Evolutionary conservation across 768 basidiomycete species (phyloP).

Genomic region (Kwoniella botswanensis): DNA sequence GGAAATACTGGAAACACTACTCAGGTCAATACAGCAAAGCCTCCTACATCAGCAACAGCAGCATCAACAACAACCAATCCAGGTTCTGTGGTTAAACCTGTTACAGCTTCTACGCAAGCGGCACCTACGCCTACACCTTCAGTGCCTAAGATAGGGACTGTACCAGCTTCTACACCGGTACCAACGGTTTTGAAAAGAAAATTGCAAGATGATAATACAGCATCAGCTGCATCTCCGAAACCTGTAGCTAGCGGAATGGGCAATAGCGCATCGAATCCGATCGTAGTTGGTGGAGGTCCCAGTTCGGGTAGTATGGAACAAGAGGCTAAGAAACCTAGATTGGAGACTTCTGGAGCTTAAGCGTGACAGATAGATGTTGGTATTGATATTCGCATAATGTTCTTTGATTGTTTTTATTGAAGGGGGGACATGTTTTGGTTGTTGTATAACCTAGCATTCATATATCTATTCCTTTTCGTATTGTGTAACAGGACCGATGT

Average conservation of each 20-base stretch:
- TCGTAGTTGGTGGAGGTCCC: not conserved
- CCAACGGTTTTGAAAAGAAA: slow-evolving; percentile 13
- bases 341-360: slow-evolving; percentile 28
- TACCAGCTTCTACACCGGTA: slow-evolving; percentile 12
- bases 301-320: slow-evolving; percentile 15
- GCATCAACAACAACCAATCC: not conserved
- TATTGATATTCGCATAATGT: not conserved
- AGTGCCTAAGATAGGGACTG: not conserved
- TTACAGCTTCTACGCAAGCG: not conserved
- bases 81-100: not conserved
- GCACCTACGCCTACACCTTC: not conserved
- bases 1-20: not conserved
- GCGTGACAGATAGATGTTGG: not conserved
- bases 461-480: slow-evolving; percentile 10
- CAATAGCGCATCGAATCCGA: slow-evolving; percentile 1
- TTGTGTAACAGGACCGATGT: not conserved
- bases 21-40: not conserved
- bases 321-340: slow-evolving; percentile 40
- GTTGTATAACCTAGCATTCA: slow-evolving; percentile 23
- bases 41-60: not conserved
- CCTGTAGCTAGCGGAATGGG: not conserved
- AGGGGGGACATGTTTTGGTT: not conserved
- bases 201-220: slow-evolving; percentile 19
- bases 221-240: not conserved
- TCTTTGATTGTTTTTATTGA: not conserved